Conservation (phyloP, 2,329 filamentous ascomycete genomes). For the Nakataea oryzae region DNA sequence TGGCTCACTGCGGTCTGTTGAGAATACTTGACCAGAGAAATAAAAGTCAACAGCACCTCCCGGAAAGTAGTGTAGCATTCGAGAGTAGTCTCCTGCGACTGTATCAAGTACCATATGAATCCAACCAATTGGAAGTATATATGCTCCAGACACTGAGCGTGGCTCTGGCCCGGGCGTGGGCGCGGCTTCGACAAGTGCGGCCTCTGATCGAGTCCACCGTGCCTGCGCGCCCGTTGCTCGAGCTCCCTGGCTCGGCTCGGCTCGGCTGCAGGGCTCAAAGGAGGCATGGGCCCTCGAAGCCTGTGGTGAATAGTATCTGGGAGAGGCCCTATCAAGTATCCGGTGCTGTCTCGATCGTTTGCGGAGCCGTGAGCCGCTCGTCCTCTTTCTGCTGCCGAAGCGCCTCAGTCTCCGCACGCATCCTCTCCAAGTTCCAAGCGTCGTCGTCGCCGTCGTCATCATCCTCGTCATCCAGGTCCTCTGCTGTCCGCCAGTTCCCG, state of each 20-base stretch:
- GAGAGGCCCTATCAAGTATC: conserved; percentile 1
- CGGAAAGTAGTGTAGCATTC: background rate
- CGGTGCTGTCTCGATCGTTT: background rate
- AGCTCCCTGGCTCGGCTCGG: background rate
- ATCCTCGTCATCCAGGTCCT: conserved; percentile 51
- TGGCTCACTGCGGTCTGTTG: background rate
- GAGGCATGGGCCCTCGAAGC: background rate
- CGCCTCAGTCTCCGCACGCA: conserved; percentile 77
- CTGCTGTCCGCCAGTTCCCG: conserved; percentile 72
- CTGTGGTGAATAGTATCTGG: background rate
- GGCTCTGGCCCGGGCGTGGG: background rate
- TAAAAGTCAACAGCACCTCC: background rate
- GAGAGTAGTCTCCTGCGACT: background rate
- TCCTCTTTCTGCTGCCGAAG: conserved; percentile 67
- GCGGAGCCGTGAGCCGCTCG: conserved; percentile 40
- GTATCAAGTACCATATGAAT: background rate
- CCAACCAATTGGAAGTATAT: background rate
- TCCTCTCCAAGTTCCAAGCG: conserved; percentile 69
- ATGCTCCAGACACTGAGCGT: background rate
- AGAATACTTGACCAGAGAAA: background rate
- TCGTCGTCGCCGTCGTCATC: conserved; percentile 34
- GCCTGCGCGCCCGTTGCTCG: background rate
- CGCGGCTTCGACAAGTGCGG: background rate
- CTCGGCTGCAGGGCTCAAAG: background rate
- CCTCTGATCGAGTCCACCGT: background rate